Base-by-base conservation (phyloP, 2,329 filamentous ascomycete species). In the Dactylellina sp. region DNA sequence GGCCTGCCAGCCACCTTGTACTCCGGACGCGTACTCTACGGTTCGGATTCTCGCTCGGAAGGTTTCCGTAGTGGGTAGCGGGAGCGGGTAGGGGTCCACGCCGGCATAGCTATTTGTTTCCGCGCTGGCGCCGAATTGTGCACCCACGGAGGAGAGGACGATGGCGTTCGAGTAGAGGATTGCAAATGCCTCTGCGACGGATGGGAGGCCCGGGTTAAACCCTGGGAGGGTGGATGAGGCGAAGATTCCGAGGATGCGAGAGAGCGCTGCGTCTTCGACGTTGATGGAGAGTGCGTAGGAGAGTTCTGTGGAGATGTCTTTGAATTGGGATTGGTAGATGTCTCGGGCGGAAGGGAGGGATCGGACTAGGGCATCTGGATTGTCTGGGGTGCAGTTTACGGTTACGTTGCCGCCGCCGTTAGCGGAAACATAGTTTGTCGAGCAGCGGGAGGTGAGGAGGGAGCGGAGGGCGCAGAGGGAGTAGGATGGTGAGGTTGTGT, bases 101-200 rank as follows among this genome's bases (percentile, higher is more conserved):
- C 84, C 84, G 0, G 86, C 84, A 40, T 72, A 72, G 2, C 24
- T 16, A 16, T 65, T 72, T 42, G 68, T 60, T 42, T 16, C 22
- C 28, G 46, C 37, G 35, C 40, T 25, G 0, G 79, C 76, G 0
- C 80, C 75, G 77, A 89, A 91, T 0, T 89, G 88, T 0, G 89
- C 82, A 64, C 86, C 84, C 7, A 86, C 81, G 1, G 87, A 81
- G 7, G 86, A 84, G 46, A 88, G 83, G 7, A 93, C 84, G 0
- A 93, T 80, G 0, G 89, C 91, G 37, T 86, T 88, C 2, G 87
- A 87, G 0, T 86, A 85, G 77, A 93, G 84, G 0, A 92, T 89
- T 0, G 91, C 89, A 0, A 95, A 79, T 0, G 89, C 89, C 80
- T 95, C 91, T 0, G 87, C 88, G n/a, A 91, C 84, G 1, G 88